These are phyloP conservation scores for Boletus rex-veris DNA, from an alignment of 768 basidiomycete species.

Conservation along the genomic window DNA sequence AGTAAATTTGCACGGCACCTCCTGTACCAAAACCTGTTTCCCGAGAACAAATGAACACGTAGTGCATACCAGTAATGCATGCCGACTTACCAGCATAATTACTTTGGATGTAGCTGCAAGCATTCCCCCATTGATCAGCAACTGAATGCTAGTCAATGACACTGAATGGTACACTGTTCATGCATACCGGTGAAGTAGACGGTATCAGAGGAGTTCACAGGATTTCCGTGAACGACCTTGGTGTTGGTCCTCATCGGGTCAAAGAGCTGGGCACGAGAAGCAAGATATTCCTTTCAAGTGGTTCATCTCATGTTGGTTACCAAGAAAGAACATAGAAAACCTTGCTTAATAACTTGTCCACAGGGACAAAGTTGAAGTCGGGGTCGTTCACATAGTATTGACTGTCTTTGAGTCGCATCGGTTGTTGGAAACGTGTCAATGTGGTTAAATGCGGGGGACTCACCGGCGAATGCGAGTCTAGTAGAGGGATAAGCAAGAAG, in stretches of 20 bases:
- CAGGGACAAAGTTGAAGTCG: slow-evolving; percentile 69
- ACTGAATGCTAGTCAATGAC: slow-evolving; percentile 40
- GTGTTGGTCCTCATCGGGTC: slow-evolving; percentile 63
- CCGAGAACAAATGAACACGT: slow-evolving; percentile 2
- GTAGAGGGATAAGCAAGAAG: not conserved
- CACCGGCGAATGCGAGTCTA: slow-evolving; percentile 74
- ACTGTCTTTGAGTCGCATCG: slow-evolving; percentile 49
- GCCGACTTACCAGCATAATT: slow-evolving; percentile 68
- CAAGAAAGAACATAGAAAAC: slow-evolving; percentile 33
- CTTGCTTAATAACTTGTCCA: slow-evolving; percentile 82
- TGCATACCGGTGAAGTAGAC: slow-evolving; percentile 83
- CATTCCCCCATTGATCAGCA: slow-evolving; percentile 84
- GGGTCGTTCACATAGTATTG: slow-evolving; percentile 94
- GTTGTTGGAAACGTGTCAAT: not conserved
- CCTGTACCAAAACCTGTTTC: slow-evolving; percentile 81
- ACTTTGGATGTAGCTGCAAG: slow-evolving; percentile 86
- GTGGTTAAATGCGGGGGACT: slow-evolving; percentile 8
- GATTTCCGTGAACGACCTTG: slow-evolving; percentile 71
- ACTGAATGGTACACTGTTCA: not conserved
- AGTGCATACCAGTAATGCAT: not conserved
- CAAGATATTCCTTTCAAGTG: slow-evolving; percentile 71
- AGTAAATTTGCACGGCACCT: slow-evolving; percentile 40
- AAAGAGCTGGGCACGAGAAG: slow-evolving; percentile 75
- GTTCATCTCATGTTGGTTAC: not conserved
- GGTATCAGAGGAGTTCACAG: slow-evolving; percentile 84